Evolutionary conservation across 441 rosid genomes (phyloP), one percentile per base, ranked within the genome.

Genomic region (Kokia cookei): DNA sequence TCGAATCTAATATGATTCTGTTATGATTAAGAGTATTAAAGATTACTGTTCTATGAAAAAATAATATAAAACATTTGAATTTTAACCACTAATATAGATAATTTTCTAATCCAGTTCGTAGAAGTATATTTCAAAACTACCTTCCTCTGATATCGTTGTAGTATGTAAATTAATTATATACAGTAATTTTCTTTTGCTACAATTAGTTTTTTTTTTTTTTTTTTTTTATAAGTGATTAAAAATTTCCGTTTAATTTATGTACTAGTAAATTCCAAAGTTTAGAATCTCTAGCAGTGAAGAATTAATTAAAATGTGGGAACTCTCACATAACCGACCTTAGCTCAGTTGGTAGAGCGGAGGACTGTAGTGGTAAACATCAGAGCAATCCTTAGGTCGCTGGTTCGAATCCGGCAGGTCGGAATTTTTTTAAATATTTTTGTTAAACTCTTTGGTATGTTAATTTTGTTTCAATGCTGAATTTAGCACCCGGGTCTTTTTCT

Each of bases 271-370:
- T 15, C 17, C 19, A n/a, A n/a, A 14, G 14, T 1, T 14, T 50
- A 19, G 22, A 19, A 19, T 19, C 22, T 19, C 22, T 19, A 14
- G 6, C 51, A 47, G 12, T 9, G 14, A 19, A 19, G 0, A 19
- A 19, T 0, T 19, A 19, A 19, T 19, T 19, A 19, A 19, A 19
- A 19, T 19, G 22, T 19, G 22, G 22, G 22, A 19, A 19, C 0
- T 0, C 22, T 19, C 22, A 19, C 22, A 19, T 19, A 37, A 0
- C 91, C 83, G 84, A 87, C 91, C 96, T 90, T 89, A 84, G 87
- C 85, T 89, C 87, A 86, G 89, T 85, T 87, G 86, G 87, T 47
- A 89, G 87, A 89, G 87, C 86, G 82, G 97, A 89, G 84, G 88
- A 87, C 84, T 84, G 90, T 85, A 86, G 86, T 87, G 53, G 14